Percentiles rank a stretch among this genome's conserved stretches.
Conservation (phyloP, 371 early-diverging fungal species). For the Haplosporangium sp. region DNA sequence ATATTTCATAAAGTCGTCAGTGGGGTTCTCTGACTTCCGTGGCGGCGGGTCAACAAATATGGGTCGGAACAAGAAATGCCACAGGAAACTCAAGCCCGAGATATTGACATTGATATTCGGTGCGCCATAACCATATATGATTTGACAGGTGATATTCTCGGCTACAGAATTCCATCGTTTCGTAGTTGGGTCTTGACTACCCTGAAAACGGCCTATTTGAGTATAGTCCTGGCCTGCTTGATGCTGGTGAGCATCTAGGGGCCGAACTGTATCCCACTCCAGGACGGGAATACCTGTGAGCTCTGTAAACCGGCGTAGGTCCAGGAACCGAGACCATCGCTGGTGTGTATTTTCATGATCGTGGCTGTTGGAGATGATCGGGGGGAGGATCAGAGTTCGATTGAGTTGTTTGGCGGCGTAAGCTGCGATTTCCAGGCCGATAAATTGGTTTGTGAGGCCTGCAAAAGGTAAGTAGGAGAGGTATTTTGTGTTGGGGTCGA, state of each 20-base stretch:
- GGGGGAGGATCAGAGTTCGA: constrained; percentile 40
- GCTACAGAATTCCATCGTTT: constrained; percentile 18
- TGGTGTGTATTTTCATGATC: constrained; percentile 42
- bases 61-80: constrained; percentile 27
- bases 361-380: constrained; percentile 38
- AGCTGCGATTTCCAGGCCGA: constrained; percentile 28
- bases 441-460: constrained; percentile 47
- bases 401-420: constrained; percentile 28
- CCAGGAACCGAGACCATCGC: constrained; percentile 33
- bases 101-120: constrained; percentile 11
- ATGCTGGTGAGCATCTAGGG: constrained; percentile 12
- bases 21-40: neutral
- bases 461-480: constrained; percentile 35
- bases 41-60: constrained; percentile 7
- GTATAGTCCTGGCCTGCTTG: constrained; percentile 22
- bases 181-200: neutral
- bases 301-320: constrained; percentile 25
- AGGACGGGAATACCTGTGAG: constrained; percentile 32
- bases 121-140: constrained; percentile 17
- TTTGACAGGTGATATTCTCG: constrained; percentile 32
- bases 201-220: neutral
- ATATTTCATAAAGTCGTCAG: neutral
- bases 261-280: constrained; percentile 34
- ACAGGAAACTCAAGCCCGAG: constrained; percentile 13
- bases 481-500: constrained; percentile 30